phyloP scores from a whole-genome alignment of 371 early-diverging fungal genomes.

The Saksenaea vasiformis region DNA sequence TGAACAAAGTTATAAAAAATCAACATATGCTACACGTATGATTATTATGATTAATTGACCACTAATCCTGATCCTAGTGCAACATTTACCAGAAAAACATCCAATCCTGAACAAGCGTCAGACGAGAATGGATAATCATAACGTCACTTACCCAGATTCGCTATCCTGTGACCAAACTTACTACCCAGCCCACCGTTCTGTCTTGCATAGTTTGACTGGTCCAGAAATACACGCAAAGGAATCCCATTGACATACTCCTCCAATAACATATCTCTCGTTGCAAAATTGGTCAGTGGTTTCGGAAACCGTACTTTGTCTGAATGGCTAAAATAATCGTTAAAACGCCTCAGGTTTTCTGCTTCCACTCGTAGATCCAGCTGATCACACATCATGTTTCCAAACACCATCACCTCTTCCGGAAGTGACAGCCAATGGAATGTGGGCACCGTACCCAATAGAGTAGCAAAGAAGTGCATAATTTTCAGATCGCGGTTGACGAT shows the following conservation, averaged over 20 bases:
- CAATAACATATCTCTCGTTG: constrained; percentile 73
- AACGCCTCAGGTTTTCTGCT: constrained; percentile 71
- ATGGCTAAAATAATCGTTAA: constrained; percentile 69
- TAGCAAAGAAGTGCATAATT: constrained; percentile 75
- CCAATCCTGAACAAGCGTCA: constrained; percentile 26
- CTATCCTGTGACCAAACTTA: constrained; percentile 71
- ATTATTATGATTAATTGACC: not conserved
- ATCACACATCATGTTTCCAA: constrained; percentile 90
- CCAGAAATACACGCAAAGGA: constrained; percentile 74
- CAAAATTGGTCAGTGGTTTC: constrained; percentile 59
- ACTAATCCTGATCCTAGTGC: not conserved
- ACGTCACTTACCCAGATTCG: constrained; percentile 64
- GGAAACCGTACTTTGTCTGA: constrained; percentile 70
- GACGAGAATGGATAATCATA: not conserved
- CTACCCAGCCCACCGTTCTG: constrained; percentile 30
- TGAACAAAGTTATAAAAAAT: constrained; percentile 92
- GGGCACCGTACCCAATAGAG: constrained; percentile 69
- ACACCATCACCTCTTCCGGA: constrained; percentile 85
- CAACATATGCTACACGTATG: constrained; percentile 72
- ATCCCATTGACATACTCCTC: constrained; percentile 84
- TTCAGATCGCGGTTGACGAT: constrained; percentile 78
- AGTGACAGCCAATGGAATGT: constrained; percentile 82
- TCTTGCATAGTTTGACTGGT: constrained; percentile 37
- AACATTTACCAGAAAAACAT: constrained; percentile 52
- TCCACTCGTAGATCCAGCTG: constrained; percentile 91